Base-by-base conservation (phyloP, 2,329 filamentous ascomycete species). In the Gremmenia infestans region DNA sequence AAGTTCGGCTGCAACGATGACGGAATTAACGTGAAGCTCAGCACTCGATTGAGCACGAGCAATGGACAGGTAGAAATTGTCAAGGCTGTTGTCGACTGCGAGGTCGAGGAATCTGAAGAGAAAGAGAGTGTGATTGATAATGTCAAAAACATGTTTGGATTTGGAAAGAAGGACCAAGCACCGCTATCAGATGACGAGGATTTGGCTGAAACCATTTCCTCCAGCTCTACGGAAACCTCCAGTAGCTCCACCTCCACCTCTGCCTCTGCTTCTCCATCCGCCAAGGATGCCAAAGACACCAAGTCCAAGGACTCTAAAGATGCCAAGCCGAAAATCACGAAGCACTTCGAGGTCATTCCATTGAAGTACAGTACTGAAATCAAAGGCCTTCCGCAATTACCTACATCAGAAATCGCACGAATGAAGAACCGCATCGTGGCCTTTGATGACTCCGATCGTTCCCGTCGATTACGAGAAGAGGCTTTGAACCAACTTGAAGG, bases 111-210 rank as follows among this genome's bases (percentile, higher is more conserved):
- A 4, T 71, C 74, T 8, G 84, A 86, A 48, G 83, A 83, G 72
- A 90, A 91, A 71, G 89, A 89, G 61, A 86, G 87, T 51, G 82
- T 97, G 49, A 89, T 97, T 48, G 93, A 96, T 68, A 92, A 91
- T 45, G 90, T 97, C 63, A 99, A 99, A 79, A 95, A 92, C 62
- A 82, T 97, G 60, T 95, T 99, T 69, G 94, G 94, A 5, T 92
- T 97, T 69, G 94, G 93, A 25, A 96, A 96, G 74, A 88, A 88
- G 35, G 89, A 93, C 54, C 88, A 96, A 73, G 80, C 81, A 60
- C 78, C 80, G 5, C 70, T 96, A 36, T 80, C 82, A 57, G 88
- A 86, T 49, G 80, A 81, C 12, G 78, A 76, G 22, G 82, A 80
- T 43, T 12, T 45, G 19, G 42, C 12, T 4, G 42, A 45, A 45